Percentiles rank a stretch among this genome's conserved stretches.
Conservation (phyloP, 2,329 filamentous ascomycete genomes). For the Cryphonectria naterciae region DNA sequence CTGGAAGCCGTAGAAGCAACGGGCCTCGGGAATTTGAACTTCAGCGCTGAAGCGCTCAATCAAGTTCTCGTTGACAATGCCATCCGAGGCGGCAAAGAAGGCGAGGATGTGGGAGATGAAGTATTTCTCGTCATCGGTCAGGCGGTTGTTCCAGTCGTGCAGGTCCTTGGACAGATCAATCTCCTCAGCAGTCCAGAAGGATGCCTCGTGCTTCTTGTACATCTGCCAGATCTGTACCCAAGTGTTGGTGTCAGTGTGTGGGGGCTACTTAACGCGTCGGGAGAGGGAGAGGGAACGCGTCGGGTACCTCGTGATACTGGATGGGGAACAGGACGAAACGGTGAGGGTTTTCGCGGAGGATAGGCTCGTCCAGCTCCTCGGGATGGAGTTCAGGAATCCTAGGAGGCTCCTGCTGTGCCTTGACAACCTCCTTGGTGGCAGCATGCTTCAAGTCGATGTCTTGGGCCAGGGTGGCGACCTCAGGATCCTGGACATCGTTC, state of each 20-base stretch:
- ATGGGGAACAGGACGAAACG: slow-evolving; percentile 98
- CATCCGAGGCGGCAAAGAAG: slow-evolving; percentile 98
- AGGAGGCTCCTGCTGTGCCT: slow-evolving; percentile 46
- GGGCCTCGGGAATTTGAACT: slow-evolving; percentile 95
- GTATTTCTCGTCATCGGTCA: slow-evolving; percentile 96
- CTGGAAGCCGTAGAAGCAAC: slow-evolving; percentile 99
- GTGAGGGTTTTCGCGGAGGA: slow-evolving; percentile 92
- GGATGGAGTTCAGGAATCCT: slow-evolving; percentile 51
- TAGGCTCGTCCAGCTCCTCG: slow-evolving; percentile 81
- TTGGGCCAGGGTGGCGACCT: slow-evolving; percentile 56
- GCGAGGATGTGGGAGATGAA: slow-evolving; percentile 98
- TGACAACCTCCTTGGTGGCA: slow-evolving; percentile 48
- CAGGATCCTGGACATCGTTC: slow-evolving; percentile 64
- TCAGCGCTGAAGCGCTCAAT: slow-evolving; percentile 97
- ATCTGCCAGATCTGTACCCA: slow-evolving; percentile 91
- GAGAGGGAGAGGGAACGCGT: slow-evolving; percentile 41
- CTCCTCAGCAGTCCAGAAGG: slow-evolving; percentile 99
- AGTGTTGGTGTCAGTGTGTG: slow-evolving; percentile 44
- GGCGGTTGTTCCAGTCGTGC: slow-evolving; percentile 97
- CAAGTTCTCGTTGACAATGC: slow-evolving; percentile 99
- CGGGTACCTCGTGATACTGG: slow-evolving; percentile 96
- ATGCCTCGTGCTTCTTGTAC: slow-evolving; percentile 99
- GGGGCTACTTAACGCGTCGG: slow-evolving; percentile 71
- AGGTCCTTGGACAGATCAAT: slow-evolving; percentile 99
- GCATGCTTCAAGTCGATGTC: slow-evolving; percentile 63